A percentile compares a stretch with the other conserved stretches of the same genome.
Conservation (phyloP, 768 basidiomycete species). For the Boletellus emodensis region DNA sequence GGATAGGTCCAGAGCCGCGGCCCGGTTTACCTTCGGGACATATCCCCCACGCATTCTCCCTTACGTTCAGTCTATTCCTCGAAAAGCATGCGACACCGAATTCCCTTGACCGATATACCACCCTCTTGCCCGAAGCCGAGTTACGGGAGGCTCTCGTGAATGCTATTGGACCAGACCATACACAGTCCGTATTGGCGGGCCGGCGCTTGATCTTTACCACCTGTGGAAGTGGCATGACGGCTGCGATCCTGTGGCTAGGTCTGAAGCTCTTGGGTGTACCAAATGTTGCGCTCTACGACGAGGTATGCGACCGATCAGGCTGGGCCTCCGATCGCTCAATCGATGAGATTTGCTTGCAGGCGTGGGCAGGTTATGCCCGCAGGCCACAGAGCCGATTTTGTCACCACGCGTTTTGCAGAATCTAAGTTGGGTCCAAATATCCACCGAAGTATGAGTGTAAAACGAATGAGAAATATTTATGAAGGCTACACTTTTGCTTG, state of each 20-base stretch:
- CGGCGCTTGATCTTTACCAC: slow-evolving; percentile 61
- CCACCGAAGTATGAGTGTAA: no score
- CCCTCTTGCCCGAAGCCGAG: slow-evolving; percentile 52
- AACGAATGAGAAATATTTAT: no score
- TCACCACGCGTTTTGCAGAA: no score
- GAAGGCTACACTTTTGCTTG: no score
- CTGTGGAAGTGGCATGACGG: slow-evolving; percentile 99
- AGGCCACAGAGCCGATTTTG: slow-evolving; percentile 67
- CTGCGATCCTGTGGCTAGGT: slow-evolving; percentile 91
- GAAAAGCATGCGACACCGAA: slow-evolving; percentile 33
- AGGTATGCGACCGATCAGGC: slow-evolving; percentile 52
- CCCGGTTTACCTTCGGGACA: slow-evolving; percentile 87
- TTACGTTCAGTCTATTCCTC: slow-evolving; percentile 80
- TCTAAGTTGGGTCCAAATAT: no score
- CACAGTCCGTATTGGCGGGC: slow-evolving; percentile 57
- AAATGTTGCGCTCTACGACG: slow-evolving; percentile 81
- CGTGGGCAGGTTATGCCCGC: slow-evolving; percentile 92
- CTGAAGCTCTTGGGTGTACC: slow-evolving; percentile 64
- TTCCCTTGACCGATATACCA: slow-evolving; percentile 49
- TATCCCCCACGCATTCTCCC: slow-evolving; percentile 80
- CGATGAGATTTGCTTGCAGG: slow-evolving; percentile 44
- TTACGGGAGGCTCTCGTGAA: slow-evolving; percentile 57
- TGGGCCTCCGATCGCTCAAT: slow-evolving; percentile 9
- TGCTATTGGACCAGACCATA: slow-evolving; percentile 57
- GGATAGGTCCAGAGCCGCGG: slow-evolving; percentile 84